Conservation (phyloP, 257 asterid species). For the Solanum medicagineum region DNA sequence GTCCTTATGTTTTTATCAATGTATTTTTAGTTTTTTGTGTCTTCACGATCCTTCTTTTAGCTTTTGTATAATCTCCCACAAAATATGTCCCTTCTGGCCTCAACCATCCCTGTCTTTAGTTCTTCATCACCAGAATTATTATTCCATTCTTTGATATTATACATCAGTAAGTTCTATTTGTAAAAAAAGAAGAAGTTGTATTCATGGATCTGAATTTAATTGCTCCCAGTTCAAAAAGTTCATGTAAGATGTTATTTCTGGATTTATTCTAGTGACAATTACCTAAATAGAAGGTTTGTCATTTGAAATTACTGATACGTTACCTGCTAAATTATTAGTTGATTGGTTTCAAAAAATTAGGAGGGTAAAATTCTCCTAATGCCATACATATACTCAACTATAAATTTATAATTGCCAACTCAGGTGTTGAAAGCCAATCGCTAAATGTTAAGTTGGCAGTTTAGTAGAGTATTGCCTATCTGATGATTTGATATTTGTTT, state of each 20-base stretch:
- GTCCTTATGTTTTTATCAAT: neutral
- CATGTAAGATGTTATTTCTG: neutral
- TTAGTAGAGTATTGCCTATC: neutral
- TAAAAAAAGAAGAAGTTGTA: neutral
- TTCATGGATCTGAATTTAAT: neutral
- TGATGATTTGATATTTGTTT: neutral
- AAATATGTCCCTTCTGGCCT: neutral
- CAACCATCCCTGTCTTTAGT: neutral
- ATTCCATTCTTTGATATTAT: neutral
- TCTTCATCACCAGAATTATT: neutral
- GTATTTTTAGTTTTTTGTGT: neutral
- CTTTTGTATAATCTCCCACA: neutral
- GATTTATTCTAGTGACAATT: neutral
- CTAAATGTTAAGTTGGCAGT: neutral
- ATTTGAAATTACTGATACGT: neutral
- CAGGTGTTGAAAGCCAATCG: neutral
- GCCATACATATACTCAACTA: neutral
- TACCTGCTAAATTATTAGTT: neutral
- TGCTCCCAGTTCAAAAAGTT: neutral
- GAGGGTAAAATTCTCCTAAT: neutral
- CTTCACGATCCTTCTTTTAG: neutral
- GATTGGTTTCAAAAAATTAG: neutral
- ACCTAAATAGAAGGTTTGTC: neutral
- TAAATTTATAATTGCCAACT: neutral
- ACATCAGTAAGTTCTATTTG: neutral